Evolutionary conservation across 306 rosid genomes (phyloP).

Genomic region (Prinsepia uniflora): DNA sequence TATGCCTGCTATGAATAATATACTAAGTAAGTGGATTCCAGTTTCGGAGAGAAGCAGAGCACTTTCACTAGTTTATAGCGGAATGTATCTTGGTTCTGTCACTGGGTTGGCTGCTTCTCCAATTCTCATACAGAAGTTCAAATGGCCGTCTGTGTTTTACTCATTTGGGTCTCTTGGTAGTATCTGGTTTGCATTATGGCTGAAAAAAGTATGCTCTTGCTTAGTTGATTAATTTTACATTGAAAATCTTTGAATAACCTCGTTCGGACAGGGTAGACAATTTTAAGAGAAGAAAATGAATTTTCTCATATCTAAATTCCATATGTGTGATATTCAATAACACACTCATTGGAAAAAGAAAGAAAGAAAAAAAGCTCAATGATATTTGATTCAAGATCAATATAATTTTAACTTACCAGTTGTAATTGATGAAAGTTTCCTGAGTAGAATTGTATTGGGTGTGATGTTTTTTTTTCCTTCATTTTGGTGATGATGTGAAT

Average conservation of each 20-base stretch:
- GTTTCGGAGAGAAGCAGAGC: constrained; percentile 98
- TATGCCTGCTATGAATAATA: constrained; percentile 98
- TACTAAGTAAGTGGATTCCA: constrained; percentile 92
- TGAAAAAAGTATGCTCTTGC: constrained; percentile 55
- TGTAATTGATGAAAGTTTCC: constrained; percentile 5
- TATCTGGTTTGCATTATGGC: constrained; percentile 90
- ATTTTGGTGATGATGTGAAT: not conserved
- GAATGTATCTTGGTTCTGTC: constrained; percentile 99
- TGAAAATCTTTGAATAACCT: constrained; percentile 3
- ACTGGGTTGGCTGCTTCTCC: constrained; percentile 88
- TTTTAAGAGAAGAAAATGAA: not conserved
- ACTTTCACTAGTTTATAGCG: constrained; percentile 87
- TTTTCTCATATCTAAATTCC: not conserved
- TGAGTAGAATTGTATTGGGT: not conserved
- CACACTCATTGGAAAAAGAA: not conserved
- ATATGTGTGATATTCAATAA: not conserved
- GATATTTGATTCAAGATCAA: not conserved
- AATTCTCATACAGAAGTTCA: constrained; percentile 60
- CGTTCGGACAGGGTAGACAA: not conserved
- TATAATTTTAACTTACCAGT: not conserved
- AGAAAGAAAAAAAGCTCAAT: not conserved
- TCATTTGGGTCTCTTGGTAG: constrained; percentile 96
- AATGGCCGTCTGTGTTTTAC: constrained; percentile 96
- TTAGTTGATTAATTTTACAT: constrained; percentile 19
- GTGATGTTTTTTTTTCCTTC: not conserved